phyloP scores from a whole-genome alignment of 2,329 filamentous ascomycete genomes.

The Scolecobasidium constrictum region DNA sequence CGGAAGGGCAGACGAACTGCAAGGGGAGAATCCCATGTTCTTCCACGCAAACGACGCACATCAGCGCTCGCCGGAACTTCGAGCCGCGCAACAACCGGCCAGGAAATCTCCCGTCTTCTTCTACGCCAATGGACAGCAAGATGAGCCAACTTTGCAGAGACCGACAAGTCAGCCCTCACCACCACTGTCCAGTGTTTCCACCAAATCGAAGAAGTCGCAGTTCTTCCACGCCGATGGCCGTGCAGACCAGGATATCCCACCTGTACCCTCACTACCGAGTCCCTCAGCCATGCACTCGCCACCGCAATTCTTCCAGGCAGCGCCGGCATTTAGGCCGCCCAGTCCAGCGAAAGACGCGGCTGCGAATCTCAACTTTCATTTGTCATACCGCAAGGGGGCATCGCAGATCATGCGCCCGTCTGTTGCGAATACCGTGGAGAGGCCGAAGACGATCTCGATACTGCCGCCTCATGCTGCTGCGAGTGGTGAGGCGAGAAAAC shows the following conservation, averaged over 20 bases:
- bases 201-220: constrained; percentile 31
- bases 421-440: no score
- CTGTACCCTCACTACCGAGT: constrained; percentile 14
- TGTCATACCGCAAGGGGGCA: constrained; percentile 9
- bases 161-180: constrained; percentile 21
- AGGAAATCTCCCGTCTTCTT: constrained; percentile 39
- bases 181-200: constrained; percentile 20
- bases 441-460: constrained; percentile 7
- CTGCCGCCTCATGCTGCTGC: constrained; percentile 2
- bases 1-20: constrained; percentile 8
- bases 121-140: constrained; percentile 39
- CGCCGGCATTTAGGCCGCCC: constrained; percentile 3
- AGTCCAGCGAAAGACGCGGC: constrained; percentile 3
- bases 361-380: constrained; percentile 4
- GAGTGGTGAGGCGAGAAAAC: not conserved
- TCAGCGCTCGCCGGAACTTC: constrained; percentile 23
- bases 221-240: constrained; percentile 67
- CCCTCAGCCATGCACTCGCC: constrained; percentile 14
- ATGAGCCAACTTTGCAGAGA: constrained; percentile 14
- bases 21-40: constrained; percentile 52
- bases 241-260: constrained; percentile 30
- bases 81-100: constrained; percentile 14
- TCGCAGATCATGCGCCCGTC: constrained; percentile 7
- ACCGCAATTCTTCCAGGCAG: not conserved
- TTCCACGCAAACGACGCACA: constrained; percentile 83